These are phyloP conservation scores for Myriangium duriaei DNA, from an alignment of 2,329 filamentous ascomycete species.

Conservation along the genomic window DNA sequence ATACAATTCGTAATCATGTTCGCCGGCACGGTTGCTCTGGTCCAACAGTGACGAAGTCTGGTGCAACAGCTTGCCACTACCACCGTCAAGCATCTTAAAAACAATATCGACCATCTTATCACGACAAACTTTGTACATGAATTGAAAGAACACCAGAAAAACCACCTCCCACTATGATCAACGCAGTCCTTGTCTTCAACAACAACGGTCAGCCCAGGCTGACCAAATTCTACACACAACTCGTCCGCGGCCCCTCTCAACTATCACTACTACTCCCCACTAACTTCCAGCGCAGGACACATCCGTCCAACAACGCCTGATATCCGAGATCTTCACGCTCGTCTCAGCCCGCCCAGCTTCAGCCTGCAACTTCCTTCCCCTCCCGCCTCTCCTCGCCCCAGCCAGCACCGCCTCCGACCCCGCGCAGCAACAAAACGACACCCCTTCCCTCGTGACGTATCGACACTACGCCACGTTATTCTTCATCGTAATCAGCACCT, in stretches of 20 bases:
- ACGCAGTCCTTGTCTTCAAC: slow-evolving; percentile 97
- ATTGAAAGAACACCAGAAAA: too few species aligned
- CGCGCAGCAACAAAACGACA: slow-evolving; percentile 63
- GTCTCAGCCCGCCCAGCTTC: slow-evolving; percentile 84
- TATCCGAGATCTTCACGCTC: slow-evolving; percentile 92
- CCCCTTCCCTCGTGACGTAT: slow-evolving; percentile 91
- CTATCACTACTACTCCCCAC: not conserved
- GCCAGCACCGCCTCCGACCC: slow-evolving; percentile 24
- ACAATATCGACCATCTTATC: too few species aligned
- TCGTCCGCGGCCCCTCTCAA: slow-evolving; percentile 41
- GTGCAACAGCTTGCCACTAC: too few species aligned
- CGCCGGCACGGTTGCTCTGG: too few species aligned
- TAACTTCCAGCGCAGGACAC: slow-evolving; percentile 55
- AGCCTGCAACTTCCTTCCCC: slow-evolving; percentile 91
- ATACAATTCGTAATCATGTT: too few species aligned
- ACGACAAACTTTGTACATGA: too few species aligned
- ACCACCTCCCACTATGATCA: slow-evolving; percentile 64
- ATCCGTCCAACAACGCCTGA: slow-evolving; percentile 88
- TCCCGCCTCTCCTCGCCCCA: slow-evolving; percentile 19
- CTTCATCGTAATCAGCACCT: slow-evolving; percentile 95
- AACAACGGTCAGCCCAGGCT: slow-evolving; percentile 90
- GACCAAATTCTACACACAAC: slow-evolving; percentile 93
- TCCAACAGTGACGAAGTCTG: too few species aligned
- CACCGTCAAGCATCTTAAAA: too few species aligned
- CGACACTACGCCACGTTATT: slow-evolving; percentile 96